phyloP scores from a whole-genome alignment of 768 basidiomycete species.

The Rhodosporidiobolus sp. region DNA sequence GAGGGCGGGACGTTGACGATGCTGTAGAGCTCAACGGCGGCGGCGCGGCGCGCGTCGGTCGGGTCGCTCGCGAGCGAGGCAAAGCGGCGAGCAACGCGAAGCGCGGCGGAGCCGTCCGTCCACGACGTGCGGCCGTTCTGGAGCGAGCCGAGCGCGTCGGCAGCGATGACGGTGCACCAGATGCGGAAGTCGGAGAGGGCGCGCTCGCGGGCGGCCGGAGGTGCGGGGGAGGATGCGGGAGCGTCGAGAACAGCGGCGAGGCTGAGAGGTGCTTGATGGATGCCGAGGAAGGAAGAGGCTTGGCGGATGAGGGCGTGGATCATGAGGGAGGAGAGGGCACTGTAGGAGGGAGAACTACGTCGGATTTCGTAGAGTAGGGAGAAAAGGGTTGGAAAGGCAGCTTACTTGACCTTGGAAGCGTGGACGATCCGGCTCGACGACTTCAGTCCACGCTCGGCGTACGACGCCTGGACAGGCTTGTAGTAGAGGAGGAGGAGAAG shows the following conservation, averaged over 20 bases:
- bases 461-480: slow-evolving; percentile 25
- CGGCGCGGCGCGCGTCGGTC: slow-evolving; percentile 30
- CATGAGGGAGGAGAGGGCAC: slow-evolving; percentile 27
- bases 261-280: slow-evolving; percentile 6
- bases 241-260: slow-evolving; percentile 25
- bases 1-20: slow-evolving; percentile 24
- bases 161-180: slow-evolving; percentile 27
- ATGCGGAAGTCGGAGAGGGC: slow-evolving; percentile 23
- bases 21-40: slow-evolving; percentile 31
- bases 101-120: slow-evolving; percentile 26
- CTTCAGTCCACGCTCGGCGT: slow-evolving; percentile 15
- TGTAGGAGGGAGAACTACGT: not conserved
- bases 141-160: slow-evolving; percentile 28
- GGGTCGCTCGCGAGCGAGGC: slow-evolving; percentile 17
- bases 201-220: slow-evolving; percentile 1
- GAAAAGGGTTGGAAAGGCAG: not conserved
- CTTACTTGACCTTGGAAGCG: slow-evolving; percentile 31
- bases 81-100: slow-evolving; percentile 20
- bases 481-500: slow-evolving; percentile 36
- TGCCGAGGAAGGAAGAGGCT: slow-evolving; percentile 21
- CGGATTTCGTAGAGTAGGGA: too few relatives aligned
- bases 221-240: not conserved
- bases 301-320: slow-evolving; percentile 27
- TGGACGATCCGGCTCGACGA: slow-evolving; percentile 18
- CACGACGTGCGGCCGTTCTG: slow-evolving; percentile 24